A percentile compares a stretch with the other conserved stretches of the same genome.
phyloP scores from a whole-genome alignment of 2,329 filamentous ascomycete species.

The Raffaelea ambrosiae region DNA sequence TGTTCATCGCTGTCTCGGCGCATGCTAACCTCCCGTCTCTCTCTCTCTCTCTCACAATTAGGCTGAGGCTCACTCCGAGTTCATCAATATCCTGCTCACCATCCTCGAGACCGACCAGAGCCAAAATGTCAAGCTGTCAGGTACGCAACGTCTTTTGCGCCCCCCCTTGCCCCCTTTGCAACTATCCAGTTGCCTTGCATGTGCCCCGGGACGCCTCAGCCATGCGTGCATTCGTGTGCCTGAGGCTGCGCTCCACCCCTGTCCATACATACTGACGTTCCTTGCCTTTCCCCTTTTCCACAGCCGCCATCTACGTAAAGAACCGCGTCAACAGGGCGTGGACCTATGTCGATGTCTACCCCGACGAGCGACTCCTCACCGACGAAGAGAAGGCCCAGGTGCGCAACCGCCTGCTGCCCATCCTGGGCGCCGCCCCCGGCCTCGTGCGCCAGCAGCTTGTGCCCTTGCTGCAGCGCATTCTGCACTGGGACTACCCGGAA shows the following conservation, averaged over 20 bases:
- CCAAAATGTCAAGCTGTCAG: conserved; percentile 73
- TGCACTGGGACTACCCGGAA: conserved; percentile 90
- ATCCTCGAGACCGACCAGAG: conserved; percentile 87
- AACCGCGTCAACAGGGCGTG: conserved; percentile 93
- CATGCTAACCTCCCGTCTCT: too few species aligned
- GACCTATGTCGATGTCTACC: conserved; percentile 67
- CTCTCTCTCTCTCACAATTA: conserved; percentile 24
- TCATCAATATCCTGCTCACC: conserved; percentile 82
- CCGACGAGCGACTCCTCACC: conserved; percentile 65
- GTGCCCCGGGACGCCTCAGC: too few species aligned
- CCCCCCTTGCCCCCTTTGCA: conserved; percentile 14
- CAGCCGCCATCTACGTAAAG: conserved; percentile 95
- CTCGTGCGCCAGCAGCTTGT: conserved; percentile 88
- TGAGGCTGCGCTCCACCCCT: neutral
- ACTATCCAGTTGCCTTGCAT: too few species aligned
- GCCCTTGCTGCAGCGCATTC: conserved; percentile 88
- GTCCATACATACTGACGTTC: neutral
- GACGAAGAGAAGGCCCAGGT: conserved; percentile 86
- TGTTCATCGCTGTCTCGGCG: too few species aligned
- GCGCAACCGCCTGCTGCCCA: conserved; percentile 78
- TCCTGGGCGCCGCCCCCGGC: conserved; percentile 71
- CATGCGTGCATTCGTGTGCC: neutral
- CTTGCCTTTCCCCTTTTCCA: conserved; percentile 11
- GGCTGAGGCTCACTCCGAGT: conserved; percentile 86
- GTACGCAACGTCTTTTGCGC: conserved; percentile 46